phyloP scores from a whole-genome alignment of 176 grass and related monocot species.

The Cenchrus americanus region DNA sequence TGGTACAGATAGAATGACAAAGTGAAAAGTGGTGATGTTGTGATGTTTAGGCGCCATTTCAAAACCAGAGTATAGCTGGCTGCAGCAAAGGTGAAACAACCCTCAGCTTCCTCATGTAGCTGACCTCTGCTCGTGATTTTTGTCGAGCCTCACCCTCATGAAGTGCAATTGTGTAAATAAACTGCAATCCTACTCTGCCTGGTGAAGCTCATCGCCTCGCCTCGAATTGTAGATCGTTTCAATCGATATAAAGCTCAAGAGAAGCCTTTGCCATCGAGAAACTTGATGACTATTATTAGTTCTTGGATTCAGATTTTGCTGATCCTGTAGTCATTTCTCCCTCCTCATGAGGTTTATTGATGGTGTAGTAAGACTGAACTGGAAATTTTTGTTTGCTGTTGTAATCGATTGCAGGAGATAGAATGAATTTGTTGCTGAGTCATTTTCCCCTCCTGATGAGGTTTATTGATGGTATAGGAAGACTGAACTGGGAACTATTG shows the following conservation, averaged over 20 bases:
- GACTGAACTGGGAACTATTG: not conserved
- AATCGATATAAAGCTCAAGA: not conserved
- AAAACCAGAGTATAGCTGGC: constrained; percentile 24
- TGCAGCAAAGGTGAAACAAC: constrained; percentile 24
- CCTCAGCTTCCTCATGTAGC: constrained; percentile 18
- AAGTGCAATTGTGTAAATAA: constrained; percentile 22
- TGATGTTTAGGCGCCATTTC: constrained; percentile 20
- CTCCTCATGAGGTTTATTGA: constrained; percentile 4
- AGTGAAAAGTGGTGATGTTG: not conserved
- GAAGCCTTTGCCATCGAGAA: constrained; percentile 20
- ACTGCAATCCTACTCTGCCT: constrained; percentile 7
- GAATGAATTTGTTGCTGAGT: not conserved
- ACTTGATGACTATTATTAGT: constrained; percentile 1
- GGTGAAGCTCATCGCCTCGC: constrained; percentile 8
- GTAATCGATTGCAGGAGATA: too few species aligned
- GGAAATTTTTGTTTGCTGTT: not conserved
- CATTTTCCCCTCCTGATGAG: not conserved
- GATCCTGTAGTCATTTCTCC: constrained; percentile 10
- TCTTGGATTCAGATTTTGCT: constrained; percentile 9
- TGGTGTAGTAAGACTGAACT: constrained; percentile 15
- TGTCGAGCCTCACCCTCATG: constrained; percentile 22
- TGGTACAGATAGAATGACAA: constrained; percentile 12
- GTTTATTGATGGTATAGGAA: constrained; percentile 18
- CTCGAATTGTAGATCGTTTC: not conserved
- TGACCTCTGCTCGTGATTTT: constrained; percentile 39